Evolutionary conservation across 1,139 yeast species (phyloP).

Genomic region (Candida neerlandica): DNA sequence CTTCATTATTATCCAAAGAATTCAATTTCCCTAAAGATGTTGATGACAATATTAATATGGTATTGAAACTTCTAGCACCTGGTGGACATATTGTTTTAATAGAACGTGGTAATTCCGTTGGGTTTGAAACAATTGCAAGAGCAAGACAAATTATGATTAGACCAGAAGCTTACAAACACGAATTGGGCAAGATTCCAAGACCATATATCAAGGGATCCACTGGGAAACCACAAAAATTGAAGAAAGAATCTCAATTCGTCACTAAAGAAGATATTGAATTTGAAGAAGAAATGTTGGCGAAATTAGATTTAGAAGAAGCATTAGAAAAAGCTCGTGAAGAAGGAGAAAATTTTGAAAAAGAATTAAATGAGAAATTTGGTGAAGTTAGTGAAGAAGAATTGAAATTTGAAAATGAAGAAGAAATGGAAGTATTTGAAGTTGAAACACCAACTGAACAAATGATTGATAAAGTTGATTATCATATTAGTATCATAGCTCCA

Average conservation of each 20-base stretch:
- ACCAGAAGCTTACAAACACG: constrained; percentile 66
- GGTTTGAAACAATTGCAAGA: constrained; percentile 85
- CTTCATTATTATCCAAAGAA: constrained; percentile 67
- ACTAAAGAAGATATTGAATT: constrained; percentile 35
- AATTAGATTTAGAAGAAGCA: constrained; percentile 25
- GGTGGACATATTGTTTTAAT: constrained; percentile 76
- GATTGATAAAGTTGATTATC: constrained; percentile 45
- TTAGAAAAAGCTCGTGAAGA: constrained; percentile 13
- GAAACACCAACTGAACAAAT: constrained; percentile 14
- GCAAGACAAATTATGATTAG: constrained; percentile 88
- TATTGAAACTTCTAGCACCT: constrained; percentile 66
- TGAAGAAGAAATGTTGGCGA: constrained; percentile 34
- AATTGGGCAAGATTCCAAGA: constrained; percentile 68
- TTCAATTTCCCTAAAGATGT: constrained; percentile 70
- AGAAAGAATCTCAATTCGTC: constrained; percentile 39
- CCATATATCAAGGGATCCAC: constrained; percentile 63
- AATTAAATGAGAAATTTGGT: constrained; percentile 37
- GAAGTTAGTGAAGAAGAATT: constrained; percentile 45
- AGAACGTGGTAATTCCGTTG: constrained; percentile 89
- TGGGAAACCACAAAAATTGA: constrained; percentile 37
- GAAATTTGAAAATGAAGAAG: constrained; percentile 51
- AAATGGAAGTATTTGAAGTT: constrained; percentile 37
- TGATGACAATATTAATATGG: constrained; percentile 65
- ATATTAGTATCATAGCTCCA: constrained; percentile 76
- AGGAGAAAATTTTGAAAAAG: constrained; percentile 15